Evolutionary conservation across 495 filamentous ascomycete genomes (phyloP).

Genomic region (Penicillium steckii): DNA sequence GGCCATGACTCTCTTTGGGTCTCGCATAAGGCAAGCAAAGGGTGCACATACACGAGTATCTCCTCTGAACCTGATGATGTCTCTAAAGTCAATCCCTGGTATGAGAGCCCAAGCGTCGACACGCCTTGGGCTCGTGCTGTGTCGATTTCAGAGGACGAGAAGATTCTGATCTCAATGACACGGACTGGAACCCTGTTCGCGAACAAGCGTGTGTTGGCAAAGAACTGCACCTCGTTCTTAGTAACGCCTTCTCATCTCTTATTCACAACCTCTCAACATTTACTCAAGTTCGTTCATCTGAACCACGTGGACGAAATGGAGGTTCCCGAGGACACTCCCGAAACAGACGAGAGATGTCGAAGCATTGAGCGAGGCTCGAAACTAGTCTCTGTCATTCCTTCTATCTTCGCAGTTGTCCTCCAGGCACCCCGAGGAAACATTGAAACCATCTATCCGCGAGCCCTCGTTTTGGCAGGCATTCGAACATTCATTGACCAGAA

Average conservation of each 20-base stretch:
- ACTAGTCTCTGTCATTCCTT: slow-evolving; percentile 87
- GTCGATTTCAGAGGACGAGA: slow-evolving; percentile 40
- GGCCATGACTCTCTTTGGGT: slow-evolving; percentile 43
- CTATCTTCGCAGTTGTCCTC: slow-evolving; percentile 74
- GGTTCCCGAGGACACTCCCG: slow-evolving; percentile 83
- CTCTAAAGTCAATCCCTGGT: slow-evolving; percentile 25
- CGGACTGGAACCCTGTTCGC: slow-evolving; percentile 74
- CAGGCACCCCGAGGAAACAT: slow-evolving; percentile 96
- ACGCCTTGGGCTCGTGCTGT: slow-evolving; percentile 42
- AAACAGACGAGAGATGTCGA: slow-evolving; percentile 87
- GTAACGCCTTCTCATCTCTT: slow-evolving; percentile 81
- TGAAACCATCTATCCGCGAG: slow-evolving; percentile 91
- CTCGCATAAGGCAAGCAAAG: slow-evolving; percentile 31
- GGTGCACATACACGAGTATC: slow-evolving; percentile 33
- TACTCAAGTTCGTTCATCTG: slow-evolving; percentile 91
- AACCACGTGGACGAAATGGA: slow-evolving; percentile 67
- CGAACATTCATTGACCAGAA: slow-evolving; percentile 73
- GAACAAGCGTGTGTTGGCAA: slow-evolving; percentile 67
- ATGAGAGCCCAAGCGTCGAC: slow-evolving; percentile 34
- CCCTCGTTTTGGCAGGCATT: slow-evolving; percentile 87
- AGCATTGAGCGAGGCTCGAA: slow-evolving; percentile 87
- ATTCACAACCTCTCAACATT: slow-evolving; percentile 86
- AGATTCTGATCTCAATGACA: slow-evolving; percentile 55
- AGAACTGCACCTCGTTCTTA: slow-evolving; percentile 88
- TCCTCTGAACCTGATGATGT: slow-evolving; percentile 14